phyloP scores from a whole-genome alignment of 2,329 filamentous ascomycete genomes.

The Nannizzia gypsea region DNA sequence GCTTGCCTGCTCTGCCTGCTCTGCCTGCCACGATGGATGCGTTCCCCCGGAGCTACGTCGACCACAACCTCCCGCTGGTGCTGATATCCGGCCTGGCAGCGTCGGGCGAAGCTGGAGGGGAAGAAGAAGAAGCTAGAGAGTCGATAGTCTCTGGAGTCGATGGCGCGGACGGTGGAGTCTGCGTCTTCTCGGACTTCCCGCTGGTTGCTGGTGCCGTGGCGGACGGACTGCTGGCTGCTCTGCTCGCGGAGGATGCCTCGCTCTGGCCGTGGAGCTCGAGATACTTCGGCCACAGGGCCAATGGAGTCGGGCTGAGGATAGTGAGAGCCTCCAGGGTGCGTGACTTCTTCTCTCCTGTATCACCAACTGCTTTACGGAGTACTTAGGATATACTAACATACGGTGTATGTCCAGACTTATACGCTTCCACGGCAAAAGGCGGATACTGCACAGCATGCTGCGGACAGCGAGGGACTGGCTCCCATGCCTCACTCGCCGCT shows the following conservation, averaged over 20 bases:
- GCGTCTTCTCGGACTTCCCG: slow-evolving; percentile 60
- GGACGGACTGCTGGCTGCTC: slow-evolving; percentile 51
- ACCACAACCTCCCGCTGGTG: slow-evolving; percentile 76
- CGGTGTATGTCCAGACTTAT: slow-evolving; percentile 37
- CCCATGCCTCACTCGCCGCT: slow-evolving; percentile 75
- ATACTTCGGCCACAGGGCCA: slow-evolving; percentile 40
- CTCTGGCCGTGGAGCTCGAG: slow-evolving; percentile 55
- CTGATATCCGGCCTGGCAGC: slow-evolving; percentile 62
- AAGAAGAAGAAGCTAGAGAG: slow-evolving; percentile 20
- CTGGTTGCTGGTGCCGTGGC: slow-evolving; percentile 54
- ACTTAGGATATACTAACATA: neutral
- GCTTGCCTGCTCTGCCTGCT: too few relatives aligned
- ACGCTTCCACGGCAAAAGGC: slow-evolving; percentile 52
- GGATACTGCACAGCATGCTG: slow-evolving; percentile 30
- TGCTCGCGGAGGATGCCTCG: slow-evolving; percentile 54
- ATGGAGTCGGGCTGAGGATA: slow-evolving; percentile 51
- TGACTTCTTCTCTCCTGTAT: slow-evolving; percentile 18
- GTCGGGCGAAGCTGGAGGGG: neutral
- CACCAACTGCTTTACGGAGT: too few relatives aligned
- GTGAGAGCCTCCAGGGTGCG: slow-evolving; percentile 70
- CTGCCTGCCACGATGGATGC: slow-evolving; percentile 34
- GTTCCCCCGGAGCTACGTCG: slow-evolving; percentile 55
- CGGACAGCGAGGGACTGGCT: slow-evolving; percentile 28
- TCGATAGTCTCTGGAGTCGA: slow-evolving; percentile 14
- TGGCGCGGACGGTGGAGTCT: slow-evolving; percentile 37